Percentiles rank a stretch among this genome's conserved stretches.
Conservation (phyloP, 208 protist genomes). For the Trypanosoma cruzi region DNA sequence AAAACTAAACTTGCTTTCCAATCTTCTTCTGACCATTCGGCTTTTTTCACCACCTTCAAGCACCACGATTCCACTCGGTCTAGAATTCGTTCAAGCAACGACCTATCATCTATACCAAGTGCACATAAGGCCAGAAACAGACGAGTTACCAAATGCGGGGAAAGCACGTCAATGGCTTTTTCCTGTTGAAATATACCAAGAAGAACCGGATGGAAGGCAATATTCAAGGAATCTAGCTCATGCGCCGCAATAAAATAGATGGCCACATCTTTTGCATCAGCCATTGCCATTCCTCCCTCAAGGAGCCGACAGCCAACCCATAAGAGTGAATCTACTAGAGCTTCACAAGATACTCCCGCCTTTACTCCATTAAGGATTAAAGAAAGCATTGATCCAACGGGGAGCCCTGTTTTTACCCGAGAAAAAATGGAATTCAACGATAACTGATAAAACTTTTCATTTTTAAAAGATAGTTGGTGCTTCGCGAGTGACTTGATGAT, state of each 20-base stretch:
- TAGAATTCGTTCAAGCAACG: slow-evolving; percentile 8
- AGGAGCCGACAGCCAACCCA: slow-evolving; percentile 20
- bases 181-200: slow-evolving; percentile 6
- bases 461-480: background rate
- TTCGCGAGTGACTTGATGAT: slow-evolving; percentile 22
- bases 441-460: slow-evolving; percentile 2
- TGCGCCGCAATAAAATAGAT: slow-evolving; percentile 28
- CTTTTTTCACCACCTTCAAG: background rate
- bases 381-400: background rate
- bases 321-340: slow-evolving; percentile 20
- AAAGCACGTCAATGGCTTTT: slow-evolving; percentile 9
- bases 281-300: background rate
- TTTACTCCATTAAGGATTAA: slow-evolving; percentile 21
- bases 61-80: background rate
- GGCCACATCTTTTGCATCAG: slow-evolving; percentile 8
- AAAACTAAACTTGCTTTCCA: slow-evolving; percentile 22
- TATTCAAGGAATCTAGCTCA: slow-evolving; percentile 23
- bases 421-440: slow-evolving; percentile 19
- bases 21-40: slow-evolving; percentile 15
- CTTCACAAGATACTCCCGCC: slow-evolving; percentile 16
- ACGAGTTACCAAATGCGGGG: slow-evolving; percentile 7
- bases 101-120: slow-evolving; percentile 29
- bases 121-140: slow-evolving; percentile 27
- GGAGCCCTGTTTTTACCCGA: slow-evolving; percentile 1
- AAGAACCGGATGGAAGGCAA: slow-evolving; percentile 12